phyloP scores from a whole-genome alignment of 2,329 filamentous ascomycete species.

The Pestalotiopsis fici region DNA sequence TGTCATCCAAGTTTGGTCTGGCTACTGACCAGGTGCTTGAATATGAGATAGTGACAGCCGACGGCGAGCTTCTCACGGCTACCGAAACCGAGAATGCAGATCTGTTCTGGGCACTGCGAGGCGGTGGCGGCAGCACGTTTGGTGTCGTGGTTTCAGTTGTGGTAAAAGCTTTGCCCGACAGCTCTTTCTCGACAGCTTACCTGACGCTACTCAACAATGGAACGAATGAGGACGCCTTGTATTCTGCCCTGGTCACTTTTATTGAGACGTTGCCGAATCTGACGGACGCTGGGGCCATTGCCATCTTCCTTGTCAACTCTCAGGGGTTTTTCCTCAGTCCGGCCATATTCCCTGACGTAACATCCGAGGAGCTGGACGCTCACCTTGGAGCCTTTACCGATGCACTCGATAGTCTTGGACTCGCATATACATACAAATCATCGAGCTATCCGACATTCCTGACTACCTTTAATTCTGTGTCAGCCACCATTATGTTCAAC shows the following conservation, averaged over 20 bases:
- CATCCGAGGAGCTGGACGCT: conserved; percentile 9
- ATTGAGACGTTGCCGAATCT: conserved; percentile 11
- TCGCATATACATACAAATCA: conserved; percentile 13
- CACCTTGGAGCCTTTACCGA: not conserved
- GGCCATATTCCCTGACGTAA: conserved; percentile 6
- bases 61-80: conserved; percentile 43
- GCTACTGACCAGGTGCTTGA: conserved; percentile 54
- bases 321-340: conserved; percentile 15
- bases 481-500: conserved; percentile 14
- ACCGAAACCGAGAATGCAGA: conserved; percentile 43
- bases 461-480: conserved; percentile 7
- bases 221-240: conserved; percentile 12
- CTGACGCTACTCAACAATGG: conserved; percentile 11
- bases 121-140: conserved; percentile 54
- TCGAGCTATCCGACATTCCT: conserved; percentile 11
- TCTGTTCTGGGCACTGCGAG: conserved; percentile 56
- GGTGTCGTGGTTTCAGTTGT: conserved; percentile 40
- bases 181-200: conserved; percentile 2
- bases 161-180: conserved; percentile 12
- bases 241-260: conserved; percentile 11
- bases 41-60: conserved; percentile 47
- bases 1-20: conserved; percentile 48
- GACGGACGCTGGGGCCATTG: conserved; percentile 13
- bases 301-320: conserved; percentile 10
- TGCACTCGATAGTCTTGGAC: not conserved